A percentile compares a stretch with the other conserved stretches of the same genome.
These are phyloP conservation scores for Alternaria incomplexa DNA, from an alignment of 2,329 filamentous ascomycete genomes.

Conservation along the genomic window DNA sequence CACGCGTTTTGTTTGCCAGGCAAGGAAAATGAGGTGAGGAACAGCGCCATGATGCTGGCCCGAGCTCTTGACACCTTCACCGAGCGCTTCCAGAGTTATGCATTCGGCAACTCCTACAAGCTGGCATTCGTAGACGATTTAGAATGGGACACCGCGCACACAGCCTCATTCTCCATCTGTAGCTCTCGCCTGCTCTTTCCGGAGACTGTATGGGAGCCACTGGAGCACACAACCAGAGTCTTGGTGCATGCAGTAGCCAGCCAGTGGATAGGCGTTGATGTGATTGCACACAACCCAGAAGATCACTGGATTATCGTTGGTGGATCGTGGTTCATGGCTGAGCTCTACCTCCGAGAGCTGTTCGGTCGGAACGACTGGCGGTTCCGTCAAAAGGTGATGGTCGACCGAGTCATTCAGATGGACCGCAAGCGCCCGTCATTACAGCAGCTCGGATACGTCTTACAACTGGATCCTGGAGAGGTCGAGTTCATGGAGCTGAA, in stretches of 20 bases:
- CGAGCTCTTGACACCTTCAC: conserved; percentile 89
- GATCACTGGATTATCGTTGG: conserved; percentile 92
- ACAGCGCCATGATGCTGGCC: conserved; percentile 85
- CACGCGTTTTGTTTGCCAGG: conserved; percentile 91
- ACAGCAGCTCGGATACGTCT: conserved; percentile 75
- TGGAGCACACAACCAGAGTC: conserved; percentile 79
- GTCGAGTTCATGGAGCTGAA: conserved; percentile 90
- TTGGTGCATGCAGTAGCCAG: conserved; percentile 84
- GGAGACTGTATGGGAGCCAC: conserved; percentile 81
- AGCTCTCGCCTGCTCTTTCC: conserved; percentile 86
- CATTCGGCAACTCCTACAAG: conserved; percentile 84
- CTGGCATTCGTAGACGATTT: conserved; percentile 94
- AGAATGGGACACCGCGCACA: conserved; percentile 73
- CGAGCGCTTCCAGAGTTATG: conserved; percentile 86
- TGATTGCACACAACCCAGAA: conserved; percentile 78
- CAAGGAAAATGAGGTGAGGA: conserved; percentile 79
- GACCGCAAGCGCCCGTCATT: conserved; percentile 85
- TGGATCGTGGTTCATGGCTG: conserved; percentile 92
- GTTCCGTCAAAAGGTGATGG: conserved; percentile 83
- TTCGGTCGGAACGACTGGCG: conserved; percentile 95
- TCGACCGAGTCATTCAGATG: conserved; percentile 80
- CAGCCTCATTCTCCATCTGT: conserved; percentile 85
- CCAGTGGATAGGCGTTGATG: conserved; percentile 94
- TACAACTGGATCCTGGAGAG: conserved; percentile 84
- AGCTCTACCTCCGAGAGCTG: conserved; percentile 86